Base-by-base conservation (phyloP, 2,329 filamentous ascomycete species). In the Penicillium frequentans region DNA sequence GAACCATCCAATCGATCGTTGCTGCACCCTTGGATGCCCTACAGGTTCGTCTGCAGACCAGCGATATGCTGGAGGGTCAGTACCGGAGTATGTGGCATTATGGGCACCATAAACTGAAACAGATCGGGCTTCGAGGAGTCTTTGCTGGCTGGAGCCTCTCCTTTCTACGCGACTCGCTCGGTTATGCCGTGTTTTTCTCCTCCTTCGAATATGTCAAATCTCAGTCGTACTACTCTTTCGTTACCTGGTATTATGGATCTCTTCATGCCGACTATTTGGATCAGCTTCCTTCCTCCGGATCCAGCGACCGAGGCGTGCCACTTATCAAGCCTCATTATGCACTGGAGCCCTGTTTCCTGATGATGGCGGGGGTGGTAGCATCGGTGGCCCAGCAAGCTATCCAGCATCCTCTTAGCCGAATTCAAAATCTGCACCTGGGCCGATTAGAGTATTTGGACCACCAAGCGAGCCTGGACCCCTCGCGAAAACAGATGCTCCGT, bases 11-110 rank as follows among this genome's bases (percentile, higher is more conserved):
- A 62, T 86, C 82, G n/a, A 64, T 87, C 9, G 69, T 87, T 44
- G 85, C 85, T 14, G 85, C 85, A 1, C 86, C 86, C 14, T 75
- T 88, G 7, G 86, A 88, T 68, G 86, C 86, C 4, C 75, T 88
- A 2, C 84, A 86, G 61, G 81, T 85, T 29, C 83, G 85, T 33
- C 84, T 87, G 66, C 82, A 82, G 59, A 82, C 83, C 31, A 77
- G 77, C 56, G 85, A 87, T 58, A 81, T 86, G 62, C 74, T 85
- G n/a, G 76, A 82, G 48, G 82, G 83, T 14, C 81, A 81, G 56
- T 84, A 86, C 70, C 81, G 79, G 49, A 85, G 77, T 63, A 86
- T 87, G 81, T 88, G 84, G 85, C 81, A 86, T 57, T 88, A 87
- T 66, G 82, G 81, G 2, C 74, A 73, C 26, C 76, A 81, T 56